Percentiles rank a stretch among this genome's conserved stretches.
These are phyloP conservation scores for Leucaena leucocephala DNA, from an alignment of 306 rosid genomes.

Conservation along the genomic window DNA sequence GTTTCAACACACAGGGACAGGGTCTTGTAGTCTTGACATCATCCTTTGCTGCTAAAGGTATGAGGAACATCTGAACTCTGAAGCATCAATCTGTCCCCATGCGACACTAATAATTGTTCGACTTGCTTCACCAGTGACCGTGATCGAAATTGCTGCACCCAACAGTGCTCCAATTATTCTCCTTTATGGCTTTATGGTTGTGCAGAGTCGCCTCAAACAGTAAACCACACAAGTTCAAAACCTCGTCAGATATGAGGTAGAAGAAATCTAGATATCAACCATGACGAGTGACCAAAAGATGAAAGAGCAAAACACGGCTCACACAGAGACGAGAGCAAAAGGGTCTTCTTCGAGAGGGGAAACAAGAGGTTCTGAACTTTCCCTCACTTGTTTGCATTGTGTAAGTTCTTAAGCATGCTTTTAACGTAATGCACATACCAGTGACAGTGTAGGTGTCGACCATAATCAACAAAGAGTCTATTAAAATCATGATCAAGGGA, in stretches of 20 bases:
- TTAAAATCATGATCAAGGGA: conserved; percentile 30
- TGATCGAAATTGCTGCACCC: conserved; percentile 28
- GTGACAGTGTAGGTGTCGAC: not conserved
- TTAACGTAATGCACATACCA: not conserved
- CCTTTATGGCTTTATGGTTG: conserved; percentile 34
- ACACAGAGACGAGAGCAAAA: not conserved
- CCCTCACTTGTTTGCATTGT: not conserved
- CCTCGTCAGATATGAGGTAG: not conserved
- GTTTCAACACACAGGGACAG: conserved; percentile 1
- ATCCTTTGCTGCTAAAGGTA: conserved; percentile 37
- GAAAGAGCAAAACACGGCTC: not conserved
- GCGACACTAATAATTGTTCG: conserved; percentile 26
- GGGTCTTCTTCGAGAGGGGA: not conserved
- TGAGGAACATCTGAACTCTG: conserved; percentile 36
- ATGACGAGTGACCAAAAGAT: not conserved
- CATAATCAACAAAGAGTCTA: conserved; percentile 21
- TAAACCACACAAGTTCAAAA: conserved; percentile 22
- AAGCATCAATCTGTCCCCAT: conserved; percentile 27
- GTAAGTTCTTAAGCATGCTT: not conserved
- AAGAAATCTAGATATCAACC: no score
- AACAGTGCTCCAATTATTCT: conserved; percentile 24
- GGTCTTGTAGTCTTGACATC: conserved; percentile 38
- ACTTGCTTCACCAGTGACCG: conserved; percentile 41
- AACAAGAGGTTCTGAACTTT: not conserved
- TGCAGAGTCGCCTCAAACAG: conserved; percentile 12